phyloP scores from a whole-genome alignment of 2,329 filamentous ascomycete species.

The Fonsecaea erecta region DNA sequence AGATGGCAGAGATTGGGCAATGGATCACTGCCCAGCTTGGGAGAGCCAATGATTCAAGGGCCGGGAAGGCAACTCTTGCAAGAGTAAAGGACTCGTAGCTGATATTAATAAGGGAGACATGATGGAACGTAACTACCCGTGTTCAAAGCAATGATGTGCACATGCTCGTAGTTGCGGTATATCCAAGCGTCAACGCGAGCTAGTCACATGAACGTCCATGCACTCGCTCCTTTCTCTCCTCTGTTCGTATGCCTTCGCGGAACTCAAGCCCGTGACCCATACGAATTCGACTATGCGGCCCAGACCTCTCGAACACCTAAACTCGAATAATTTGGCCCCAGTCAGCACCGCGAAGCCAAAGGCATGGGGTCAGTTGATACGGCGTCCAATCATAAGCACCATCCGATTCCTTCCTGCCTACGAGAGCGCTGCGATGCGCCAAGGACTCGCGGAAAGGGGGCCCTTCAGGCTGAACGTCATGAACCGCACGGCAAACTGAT shows the following conservation, averaged over 20 bases:
- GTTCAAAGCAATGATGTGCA: background rate
- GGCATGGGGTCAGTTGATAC: background rate
- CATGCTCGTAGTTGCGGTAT: background rate
- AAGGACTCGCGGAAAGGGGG: no score
- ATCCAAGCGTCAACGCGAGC: background rate
- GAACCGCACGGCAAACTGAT: background rate
- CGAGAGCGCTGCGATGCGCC: no score
- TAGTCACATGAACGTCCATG: no score
- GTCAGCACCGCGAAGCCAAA: background rate
- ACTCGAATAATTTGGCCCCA: background rate
- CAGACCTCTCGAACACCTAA: background rate
- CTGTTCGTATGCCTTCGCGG: background rate
- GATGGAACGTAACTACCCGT: background rate
- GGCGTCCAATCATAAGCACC: background rate
- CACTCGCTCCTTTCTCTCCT: no score
- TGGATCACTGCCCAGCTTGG: constrained; percentile 62
- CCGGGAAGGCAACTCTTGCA: constrained; percentile 57
- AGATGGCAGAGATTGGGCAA: constrained; percentile 59
- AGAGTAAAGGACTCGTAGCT: constrained; percentile 40
- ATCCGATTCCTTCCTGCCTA: background rate
- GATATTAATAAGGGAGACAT: constrained; percentile 12
- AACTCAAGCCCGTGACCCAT: background rate
- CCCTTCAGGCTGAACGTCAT: background rate
- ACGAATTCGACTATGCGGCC: background rate
- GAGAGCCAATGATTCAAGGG: constrained; percentile 58